A percentile compares a stretch with the other conserved stretches of the same genome.
Conservation (phyloP, 805 yeast genomes). For the Peterozyma toletana region DNA sequence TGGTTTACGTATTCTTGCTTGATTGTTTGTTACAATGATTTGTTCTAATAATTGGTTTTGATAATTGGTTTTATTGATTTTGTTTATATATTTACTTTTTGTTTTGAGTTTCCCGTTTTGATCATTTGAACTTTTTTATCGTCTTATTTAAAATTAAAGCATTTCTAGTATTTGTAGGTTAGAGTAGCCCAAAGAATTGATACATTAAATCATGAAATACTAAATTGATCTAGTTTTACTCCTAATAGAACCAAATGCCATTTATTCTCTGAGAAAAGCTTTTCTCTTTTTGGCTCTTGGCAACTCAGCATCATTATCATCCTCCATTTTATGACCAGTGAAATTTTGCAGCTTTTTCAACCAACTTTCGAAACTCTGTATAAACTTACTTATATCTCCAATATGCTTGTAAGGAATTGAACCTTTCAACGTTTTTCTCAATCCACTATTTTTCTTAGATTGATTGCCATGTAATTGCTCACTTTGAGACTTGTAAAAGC, state of each 20-base stretch:
- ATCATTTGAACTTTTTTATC: too few species aligned
- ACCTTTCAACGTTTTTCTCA: slow-evolving; percentile 8
- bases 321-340: background rate
- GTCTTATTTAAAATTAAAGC: too few species aligned
- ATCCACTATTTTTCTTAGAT: slow-evolving; percentile 10
- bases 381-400: slow-evolving; percentile 17
- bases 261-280: too few species aligned
- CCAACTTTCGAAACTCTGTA: slow-evolving; percentile 16
- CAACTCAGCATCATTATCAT: background rate
- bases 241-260: slow-evolving; percentile 1
- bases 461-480: slow-evolving; percentile 10
- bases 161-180: too few species aligned
- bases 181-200: background rate
- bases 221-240: too few species aligned
- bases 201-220: slow-evolving; percentile 3
- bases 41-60: background rate
- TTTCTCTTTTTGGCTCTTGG: slow-evolving; percentile 3
- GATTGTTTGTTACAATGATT: slow-evolving; percentile 2
- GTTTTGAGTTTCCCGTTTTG: too few species aligned
- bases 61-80: too few species aligned
- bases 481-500: slow-evolving; percentile 17
- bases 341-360: slow-evolving; percentile 1
- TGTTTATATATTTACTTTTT: too few species aligned
- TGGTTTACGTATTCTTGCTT: slow-evolving; percentile 55
- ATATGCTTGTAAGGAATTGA: slow-evolving; percentile 17